phyloP scores from a whole-genome alignment of 805 yeast genomes.

The Wickerhamiella alocasiicola region DNA sequence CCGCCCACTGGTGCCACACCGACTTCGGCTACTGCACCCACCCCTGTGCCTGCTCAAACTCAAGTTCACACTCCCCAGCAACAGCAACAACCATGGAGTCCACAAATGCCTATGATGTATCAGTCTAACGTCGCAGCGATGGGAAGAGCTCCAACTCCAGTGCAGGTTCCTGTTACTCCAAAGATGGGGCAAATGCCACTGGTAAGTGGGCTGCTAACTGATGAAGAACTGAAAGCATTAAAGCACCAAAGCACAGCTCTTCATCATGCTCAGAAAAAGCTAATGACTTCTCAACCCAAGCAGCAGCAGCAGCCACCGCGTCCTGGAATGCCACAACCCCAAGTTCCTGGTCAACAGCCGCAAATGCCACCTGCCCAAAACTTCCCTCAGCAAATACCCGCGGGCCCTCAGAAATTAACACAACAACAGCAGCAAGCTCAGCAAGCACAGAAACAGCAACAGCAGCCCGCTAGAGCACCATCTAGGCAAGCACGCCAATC shows the following conservation, averaged over 20 bases:
- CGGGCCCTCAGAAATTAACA: no score
- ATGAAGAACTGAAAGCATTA: slow-evolving; percentile 7
- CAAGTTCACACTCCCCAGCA: neutral
- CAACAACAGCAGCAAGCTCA: slow-evolving; percentile 8
- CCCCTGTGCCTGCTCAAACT: slow-evolving; percentile 2
- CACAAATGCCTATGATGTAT: neutral
- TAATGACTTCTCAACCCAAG: neutral
- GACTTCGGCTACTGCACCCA: neutral
- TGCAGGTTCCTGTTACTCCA: slow-evolving; percentile 8
- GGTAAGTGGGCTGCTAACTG: slow-evolving; percentile 4
- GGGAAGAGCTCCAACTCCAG: slow-evolving; percentile 3
- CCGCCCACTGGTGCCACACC: neutral
- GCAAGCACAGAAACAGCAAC: slow-evolving; percentile 8
- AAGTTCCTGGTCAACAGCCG: neutral
- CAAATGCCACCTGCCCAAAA: neutral
- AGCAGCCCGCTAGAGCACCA: no score
- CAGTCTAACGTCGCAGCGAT: neutral
- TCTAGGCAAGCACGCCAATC: no score
- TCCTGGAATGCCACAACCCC: slow-evolving; percentile 2
- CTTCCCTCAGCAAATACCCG: neutral
- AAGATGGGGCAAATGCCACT: slow-evolving; percentile 2
- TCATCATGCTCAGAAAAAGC: slow-evolving; percentile 7
- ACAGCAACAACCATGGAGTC: slow-evolving; percentile 8
- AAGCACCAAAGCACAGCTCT: slow-evolving; percentile 6
- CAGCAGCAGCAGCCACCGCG: slow-evolving; percentile 10